Evolutionary conservation across 2,329 filamentous ascomycete genomes (phyloP).

Genomic region (Claviceps digitariae): DNA sequence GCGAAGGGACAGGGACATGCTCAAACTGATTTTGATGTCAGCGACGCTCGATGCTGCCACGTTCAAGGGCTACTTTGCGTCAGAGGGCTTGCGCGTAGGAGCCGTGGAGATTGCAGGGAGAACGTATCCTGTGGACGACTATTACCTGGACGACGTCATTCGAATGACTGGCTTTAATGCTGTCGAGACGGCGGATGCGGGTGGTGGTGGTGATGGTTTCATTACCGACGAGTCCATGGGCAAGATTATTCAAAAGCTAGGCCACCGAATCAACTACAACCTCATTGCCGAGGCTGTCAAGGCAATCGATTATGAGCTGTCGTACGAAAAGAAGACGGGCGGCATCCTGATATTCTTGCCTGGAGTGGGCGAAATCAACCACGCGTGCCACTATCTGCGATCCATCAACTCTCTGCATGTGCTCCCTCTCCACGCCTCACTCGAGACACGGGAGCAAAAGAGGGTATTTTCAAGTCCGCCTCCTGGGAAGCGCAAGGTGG

Average conservation of each 20-base stretch:
- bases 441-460: slow-evolving; percentile 78
- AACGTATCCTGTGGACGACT: slow-evolving; percentile 81
- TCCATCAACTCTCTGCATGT: slow-evolving; percentile 54
- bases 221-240: slow-evolving; percentile 45
- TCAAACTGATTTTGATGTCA: slow-evolving; percentile 92
- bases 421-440: slow-evolving; percentile 79
- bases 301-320: slow-evolving; percentile 66
- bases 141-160: slow-evolving; percentile 79
- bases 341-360: slow-evolving; percentile 94
- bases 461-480: slow-evolving; percentile 71
- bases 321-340: slow-evolving; percentile 49
- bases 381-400: slow-evolving; percentile 56
- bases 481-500: slow-evolving; percentile 72
- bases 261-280: slow-evolving; percentile 83
- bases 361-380: slow-evolving; percentile 81
- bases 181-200: slow-evolving; percentile 31
- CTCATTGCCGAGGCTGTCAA: slow-evolving; percentile 69
- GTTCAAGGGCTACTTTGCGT: slow-evolving; percentile 73
- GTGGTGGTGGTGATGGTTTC: slow-evolving; percentile 16
- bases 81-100: slow-evolving; percentile 54
- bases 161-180: slow-evolving; percentile 59
- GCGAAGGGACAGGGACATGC: slow-evolving; percentile 55
- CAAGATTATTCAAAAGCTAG: slow-evolving; percentile 57
- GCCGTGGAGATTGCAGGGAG: slow-evolving; percentile 76
- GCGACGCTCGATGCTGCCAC: slow-evolving; percentile 82